These are phyloP conservation scores for Alopecurus myosuroides DNA, from an alignment of 176 grass and related monocot species.

Conservation along the genomic window DNA sequence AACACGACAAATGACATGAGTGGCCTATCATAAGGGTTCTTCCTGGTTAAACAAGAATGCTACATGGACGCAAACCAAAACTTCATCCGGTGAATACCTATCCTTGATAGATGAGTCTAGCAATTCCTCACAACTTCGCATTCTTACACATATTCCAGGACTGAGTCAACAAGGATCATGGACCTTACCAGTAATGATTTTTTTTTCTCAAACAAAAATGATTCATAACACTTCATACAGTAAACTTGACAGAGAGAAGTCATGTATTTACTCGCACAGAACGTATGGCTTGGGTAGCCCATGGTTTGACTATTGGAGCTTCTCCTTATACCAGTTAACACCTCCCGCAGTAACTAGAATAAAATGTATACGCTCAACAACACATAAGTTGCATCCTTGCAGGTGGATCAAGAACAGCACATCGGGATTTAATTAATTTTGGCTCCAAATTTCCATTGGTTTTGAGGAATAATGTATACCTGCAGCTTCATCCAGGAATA, in stretches of 20 bases:
- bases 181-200: no score
- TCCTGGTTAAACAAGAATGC: no score
- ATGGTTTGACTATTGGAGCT: neutral
- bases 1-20: constrained; percentile 26
- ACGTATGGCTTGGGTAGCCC: neutral
- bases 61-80: no score
- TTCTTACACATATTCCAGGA: constrained; percentile 45
- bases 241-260: neutral
- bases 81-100: no score
- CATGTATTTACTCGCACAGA: neutral
- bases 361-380: no score
- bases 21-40: constrained; percentile 38
- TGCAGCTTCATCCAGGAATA: no score
- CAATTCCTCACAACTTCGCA: constrained; percentile 10
- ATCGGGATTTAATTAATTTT: no score
- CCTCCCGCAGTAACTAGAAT: no score
- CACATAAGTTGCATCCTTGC: no score
- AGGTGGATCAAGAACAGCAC: no score
- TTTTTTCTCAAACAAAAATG: neutral
- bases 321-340: neutral
- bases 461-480: no score
- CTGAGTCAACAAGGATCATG: neutral
- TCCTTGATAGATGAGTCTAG: constrained; percentile 22
- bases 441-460: no score
- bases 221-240: neutral